Conservation (phyloP, 75 land plant species). For the Azolla pinnata region DNA sequence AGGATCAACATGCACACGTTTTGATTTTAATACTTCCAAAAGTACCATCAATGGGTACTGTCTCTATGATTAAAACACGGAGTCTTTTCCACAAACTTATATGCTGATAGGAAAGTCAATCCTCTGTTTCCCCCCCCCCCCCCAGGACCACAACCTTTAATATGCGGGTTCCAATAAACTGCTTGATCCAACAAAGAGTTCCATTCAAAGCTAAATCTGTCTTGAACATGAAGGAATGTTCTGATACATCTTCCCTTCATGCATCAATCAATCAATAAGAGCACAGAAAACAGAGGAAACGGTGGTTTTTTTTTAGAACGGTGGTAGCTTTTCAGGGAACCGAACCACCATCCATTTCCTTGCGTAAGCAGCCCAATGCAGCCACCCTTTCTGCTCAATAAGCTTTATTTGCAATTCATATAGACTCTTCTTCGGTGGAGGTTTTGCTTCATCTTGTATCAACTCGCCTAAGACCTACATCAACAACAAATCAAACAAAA, state of each 20-base stretch:
- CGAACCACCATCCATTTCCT: conserved; percentile 63
- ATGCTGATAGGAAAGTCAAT: no score
- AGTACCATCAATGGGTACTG: no score
- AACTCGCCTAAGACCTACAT: conserved; percentile 68
- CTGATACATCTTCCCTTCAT: not conserved
- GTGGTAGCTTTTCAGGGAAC: conserved; percentile 60
- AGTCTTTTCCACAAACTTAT: no score
- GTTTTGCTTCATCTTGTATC: conserved; percentile 63
- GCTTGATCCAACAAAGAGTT: no score
- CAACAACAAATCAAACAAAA: not conserved
- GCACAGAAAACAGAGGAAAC: not conserved
- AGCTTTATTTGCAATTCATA: conserved; percentile 62
- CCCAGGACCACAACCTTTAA: no score
- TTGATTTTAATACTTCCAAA: no score
- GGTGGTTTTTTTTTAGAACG: conserved; percentile 29
- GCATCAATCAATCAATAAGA: not conserved
- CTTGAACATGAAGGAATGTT: not conserved
- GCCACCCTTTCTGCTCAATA: conserved; percentile 75
- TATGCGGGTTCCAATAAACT: no score
- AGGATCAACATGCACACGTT: no score
- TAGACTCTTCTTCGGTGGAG: conserved; percentile 62
- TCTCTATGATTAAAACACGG: no score
- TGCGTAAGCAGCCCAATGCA: conserved; percentile 53
- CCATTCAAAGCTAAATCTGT: not conserved
- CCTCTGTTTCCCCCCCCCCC: no score